A percentile compares a stretch with the other conserved stretches of the same genome.
Evolutionary conservation across 306 rosid species (phyloP).

Genomic region (Sicyos edulis): DNA sequence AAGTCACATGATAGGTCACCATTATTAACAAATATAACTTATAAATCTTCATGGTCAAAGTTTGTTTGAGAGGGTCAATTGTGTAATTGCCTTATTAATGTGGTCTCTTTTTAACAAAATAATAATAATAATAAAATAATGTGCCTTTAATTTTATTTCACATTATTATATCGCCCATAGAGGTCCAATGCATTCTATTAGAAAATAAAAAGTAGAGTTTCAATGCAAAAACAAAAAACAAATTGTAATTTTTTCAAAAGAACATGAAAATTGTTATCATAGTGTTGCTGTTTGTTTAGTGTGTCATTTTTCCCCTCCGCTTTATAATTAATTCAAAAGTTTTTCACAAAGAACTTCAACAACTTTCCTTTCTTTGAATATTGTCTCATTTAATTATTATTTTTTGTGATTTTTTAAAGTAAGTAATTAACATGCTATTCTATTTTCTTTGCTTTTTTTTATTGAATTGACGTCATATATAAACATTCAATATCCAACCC

Average conservation of each 20-base stretch:
- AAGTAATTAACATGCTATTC: not conserved
- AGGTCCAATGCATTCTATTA: too few species aligned
- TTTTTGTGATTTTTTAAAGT: too few species aligned
- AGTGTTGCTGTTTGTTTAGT: not conserved
- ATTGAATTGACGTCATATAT: not conserved
- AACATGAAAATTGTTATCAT: not conserved
- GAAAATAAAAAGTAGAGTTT: too few species aligned
- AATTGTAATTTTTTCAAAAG: not conserved
- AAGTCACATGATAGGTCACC: not conserved
- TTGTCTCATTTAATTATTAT: constrained; percentile 7
- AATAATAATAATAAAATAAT: not conserved
- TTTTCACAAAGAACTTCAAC: not conserved
- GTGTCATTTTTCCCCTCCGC: too few species aligned
- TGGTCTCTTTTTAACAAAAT: not conserved
- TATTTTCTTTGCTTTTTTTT: too few species aligned
- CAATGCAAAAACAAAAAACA: too few species aligned
- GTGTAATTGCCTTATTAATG: not conserved
- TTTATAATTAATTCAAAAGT: not conserved
- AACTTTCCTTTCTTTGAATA: constrained; percentile 5
- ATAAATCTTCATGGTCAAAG: too few species aligned
- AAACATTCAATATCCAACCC: not conserved
- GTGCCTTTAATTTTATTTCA: not conserved
- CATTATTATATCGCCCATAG: not conserved
- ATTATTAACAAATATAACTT: not conserved
- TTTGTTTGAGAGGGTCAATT: not conserved